These are phyloP conservation scores for Carex arenaria DNA, from an alignment of 202 grass and related monocot species.

Conservation along the genomic window DNA sequence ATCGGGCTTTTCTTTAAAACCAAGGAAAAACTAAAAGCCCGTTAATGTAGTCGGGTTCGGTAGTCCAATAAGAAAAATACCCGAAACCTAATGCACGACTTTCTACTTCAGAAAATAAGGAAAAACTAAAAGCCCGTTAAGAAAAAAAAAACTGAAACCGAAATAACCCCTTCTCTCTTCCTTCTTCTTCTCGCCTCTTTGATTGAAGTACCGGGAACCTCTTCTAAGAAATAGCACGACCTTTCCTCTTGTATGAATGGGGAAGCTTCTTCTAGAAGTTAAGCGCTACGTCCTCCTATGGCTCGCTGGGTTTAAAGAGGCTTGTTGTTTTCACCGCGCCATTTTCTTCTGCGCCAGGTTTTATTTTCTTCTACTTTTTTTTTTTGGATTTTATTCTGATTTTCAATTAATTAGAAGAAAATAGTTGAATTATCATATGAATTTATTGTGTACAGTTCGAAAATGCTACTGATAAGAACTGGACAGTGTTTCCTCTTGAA, in stretches of 20 bases:
- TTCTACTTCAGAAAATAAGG: not conserved
- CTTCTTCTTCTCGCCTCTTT: not conserved
- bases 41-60: not conserved
- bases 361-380: not conserved
- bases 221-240: not conserved
- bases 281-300: constrained; percentile 56
- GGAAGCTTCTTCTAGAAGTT: constrained; percentile 56
- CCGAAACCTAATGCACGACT: too few relatives aligned
- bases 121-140: not conserved
- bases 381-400: not conserved
- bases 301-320: constrained; percentile 83
- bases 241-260: constrained; percentile 30
- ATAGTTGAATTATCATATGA: not conserved
- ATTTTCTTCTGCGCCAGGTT: constrained; percentile 68
- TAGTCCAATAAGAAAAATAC: too few relatives aligned
- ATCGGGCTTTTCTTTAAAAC: not conserved
- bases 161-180: not conserved
- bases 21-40: not conserved
- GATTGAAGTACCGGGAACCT: not conserved
- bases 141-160: not conserved
- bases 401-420: not conserved
- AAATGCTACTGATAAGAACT: constrained; percentile 56
- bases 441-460: constrained; percentile 41
- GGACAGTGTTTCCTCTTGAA: constrained; percentile 94
- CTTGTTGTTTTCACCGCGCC: constrained; percentile 63